phyloP scores from a whole-genome alignment of 176 grass and related monocot species.

The Oryza punctata region DNA sequence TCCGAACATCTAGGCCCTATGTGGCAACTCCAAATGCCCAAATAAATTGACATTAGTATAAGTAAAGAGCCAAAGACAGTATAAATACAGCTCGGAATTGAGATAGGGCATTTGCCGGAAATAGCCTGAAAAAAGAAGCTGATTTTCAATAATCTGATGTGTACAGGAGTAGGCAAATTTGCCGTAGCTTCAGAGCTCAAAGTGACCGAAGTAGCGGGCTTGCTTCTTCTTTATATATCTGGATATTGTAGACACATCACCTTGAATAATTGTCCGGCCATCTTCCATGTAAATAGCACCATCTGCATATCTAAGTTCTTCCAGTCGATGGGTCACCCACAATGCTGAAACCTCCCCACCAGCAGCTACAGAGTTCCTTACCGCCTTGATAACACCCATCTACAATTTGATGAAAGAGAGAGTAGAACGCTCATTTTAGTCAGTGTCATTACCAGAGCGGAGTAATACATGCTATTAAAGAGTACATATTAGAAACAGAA shows the following conservation, averaged over 20 bases:
- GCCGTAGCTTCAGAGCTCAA: slow-evolving; percentile 45
- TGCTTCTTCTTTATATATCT: slow-evolving; percentile 85
- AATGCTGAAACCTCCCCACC: slow-evolving; percentile 72
- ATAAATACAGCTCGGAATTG: not conserved
- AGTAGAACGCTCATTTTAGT: not conserved
- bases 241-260: slow-evolving; percentile 54
- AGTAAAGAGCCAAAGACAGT: not conserved
- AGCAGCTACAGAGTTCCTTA: slow-evolving; percentile 75
- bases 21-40: not conserved
- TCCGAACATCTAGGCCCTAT: not conserved
- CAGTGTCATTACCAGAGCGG: not conserved
- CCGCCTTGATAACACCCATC: slow-evolving; percentile 84
- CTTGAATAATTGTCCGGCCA: slow-evolving; percentile 72
- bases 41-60: not conserved
- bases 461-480: not conserved
- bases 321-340: slow-evolving; percentile 96
- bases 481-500: too few relatives aligned
- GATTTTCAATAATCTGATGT: not conserved
- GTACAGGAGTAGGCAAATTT: not conserved
- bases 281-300: slow-evolving; percentile 98
- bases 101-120: not conserved
- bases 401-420: slow-evolving; percentile 38
- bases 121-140: not conserved
- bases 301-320: slow-evolving; percentile 94
- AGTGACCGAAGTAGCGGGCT: slow-evolving; percentile 55